Evolutionary conservation across 306 rosid genomes (phyloP).

Genomic region (Heteromeles arbutifolia): DNA sequence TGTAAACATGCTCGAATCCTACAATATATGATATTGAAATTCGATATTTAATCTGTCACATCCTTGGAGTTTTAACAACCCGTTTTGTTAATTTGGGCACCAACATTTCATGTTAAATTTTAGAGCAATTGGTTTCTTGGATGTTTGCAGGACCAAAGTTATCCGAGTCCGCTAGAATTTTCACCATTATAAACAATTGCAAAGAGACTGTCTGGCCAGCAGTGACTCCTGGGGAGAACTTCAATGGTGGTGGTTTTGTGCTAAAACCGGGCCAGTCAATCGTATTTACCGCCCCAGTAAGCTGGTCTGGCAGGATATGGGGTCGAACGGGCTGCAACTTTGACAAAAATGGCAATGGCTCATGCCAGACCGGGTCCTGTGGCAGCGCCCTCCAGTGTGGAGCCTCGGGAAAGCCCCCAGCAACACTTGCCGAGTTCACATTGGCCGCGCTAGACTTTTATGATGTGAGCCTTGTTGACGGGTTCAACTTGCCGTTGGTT

Average conservation of each 20-base stretch:
- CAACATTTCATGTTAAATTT: neutral
- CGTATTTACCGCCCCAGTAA: constrained; percentile 49
- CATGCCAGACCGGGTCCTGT: constrained; percentile 68
- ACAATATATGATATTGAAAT: too few relatives aligned
- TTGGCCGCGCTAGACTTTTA: constrained; percentile 53
- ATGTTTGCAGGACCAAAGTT: constrained; percentile 39
- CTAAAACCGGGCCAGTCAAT: constrained; percentile 57
- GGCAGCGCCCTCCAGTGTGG: constrained; percentile 52
- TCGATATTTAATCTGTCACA: neutral
- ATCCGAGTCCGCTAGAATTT: constrained; percentile 55
- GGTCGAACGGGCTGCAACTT: constrained; percentile 91
- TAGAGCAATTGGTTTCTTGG: neutral
- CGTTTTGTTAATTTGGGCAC: neutral
- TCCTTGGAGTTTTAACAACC: neutral
- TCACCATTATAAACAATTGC: constrained; percentile 77
- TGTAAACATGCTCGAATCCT: too few relatives aligned
- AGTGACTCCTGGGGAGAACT: constrained; percentile 51
- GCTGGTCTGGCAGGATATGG: constrained; percentile 92
- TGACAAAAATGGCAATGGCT: constrained; percentile 44
- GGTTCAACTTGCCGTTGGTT: constrained; percentile 63
- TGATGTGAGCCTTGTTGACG: constrained; percentile 90
- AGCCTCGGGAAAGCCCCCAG: constrained; percentile 64
- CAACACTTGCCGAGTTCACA: constrained; percentile 78
- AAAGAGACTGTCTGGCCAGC: constrained; percentile 86
- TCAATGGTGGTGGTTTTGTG: constrained; percentile 70